A percentile compares a stretch with the other conserved stretches of the same genome.
Conservation (phyloP, 495 filamentous ascomycete species). For the Lichenothelia convexa region DNA sequence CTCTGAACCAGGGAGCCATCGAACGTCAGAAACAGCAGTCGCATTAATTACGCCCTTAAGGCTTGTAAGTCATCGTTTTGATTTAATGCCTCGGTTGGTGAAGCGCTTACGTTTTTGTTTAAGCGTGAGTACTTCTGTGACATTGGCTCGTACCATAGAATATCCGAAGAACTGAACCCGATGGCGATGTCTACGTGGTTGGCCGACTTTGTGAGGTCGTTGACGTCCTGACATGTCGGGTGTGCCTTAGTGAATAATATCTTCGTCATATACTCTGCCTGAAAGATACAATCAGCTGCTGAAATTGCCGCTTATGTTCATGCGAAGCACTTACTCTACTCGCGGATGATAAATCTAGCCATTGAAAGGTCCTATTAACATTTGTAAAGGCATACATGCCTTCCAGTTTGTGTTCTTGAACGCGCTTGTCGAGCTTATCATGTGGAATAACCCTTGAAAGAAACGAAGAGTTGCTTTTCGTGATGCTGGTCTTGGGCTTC, state of each 20-base stretch:
- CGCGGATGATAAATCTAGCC: slow-evolving; percentile 49
- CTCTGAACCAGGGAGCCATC: slow-evolving; percentile 89
- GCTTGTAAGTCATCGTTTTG: background rate
- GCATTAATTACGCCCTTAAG: slow-evolving; percentile 62
- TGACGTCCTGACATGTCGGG: slow-evolving; percentile 87
- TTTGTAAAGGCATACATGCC: slow-evolving; percentile 86
- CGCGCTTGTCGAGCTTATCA: slow-evolving; percentile 56
- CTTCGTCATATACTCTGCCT: slow-evolving; percentile 75
- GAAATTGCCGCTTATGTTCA: too few species aligned
- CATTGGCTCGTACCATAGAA: slow-evolving; percentile 97
- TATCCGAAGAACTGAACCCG: slow-evolving; percentile 89
- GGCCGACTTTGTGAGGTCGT: slow-evolving; percentile 56
- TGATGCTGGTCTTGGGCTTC: slow-evolving; percentile 93
- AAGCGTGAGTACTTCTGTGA: slow-evolving; percentile 88
- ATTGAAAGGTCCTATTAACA: slow-evolving; percentile 82
- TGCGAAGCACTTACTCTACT: slow-evolving; percentile 30
- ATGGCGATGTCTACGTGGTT: slow-evolving; percentile 80
- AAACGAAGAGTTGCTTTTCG: slow-evolving; percentile 95
- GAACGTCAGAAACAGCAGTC: slow-evolving; percentile 68
- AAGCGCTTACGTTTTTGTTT: slow-evolving; percentile 65
- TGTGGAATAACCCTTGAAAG: slow-evolving; percentile 88
- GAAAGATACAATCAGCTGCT: too few species aligned
- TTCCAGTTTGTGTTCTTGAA: slow-evolving; percentile 59
- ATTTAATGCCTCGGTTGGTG: background rate
- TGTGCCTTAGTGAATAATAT: slow-evolving; percentile 93